Conservation (phyloP, 208 protist genomes). For the Endotrypanum monterogeii region DNA sequence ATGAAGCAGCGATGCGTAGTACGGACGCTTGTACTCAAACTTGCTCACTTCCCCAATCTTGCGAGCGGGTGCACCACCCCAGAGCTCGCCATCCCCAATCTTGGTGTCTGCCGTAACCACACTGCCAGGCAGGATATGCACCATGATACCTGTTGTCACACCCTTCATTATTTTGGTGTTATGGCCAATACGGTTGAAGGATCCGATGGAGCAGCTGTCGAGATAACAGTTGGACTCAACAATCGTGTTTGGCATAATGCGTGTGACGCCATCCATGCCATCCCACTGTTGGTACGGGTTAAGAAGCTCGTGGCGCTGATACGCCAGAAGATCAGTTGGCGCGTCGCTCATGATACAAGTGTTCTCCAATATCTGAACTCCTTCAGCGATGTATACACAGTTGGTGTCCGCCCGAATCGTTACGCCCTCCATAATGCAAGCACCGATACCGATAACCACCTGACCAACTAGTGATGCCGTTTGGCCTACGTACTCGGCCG, state of each 20-base stretch:
- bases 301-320: constrained; percentile 81
- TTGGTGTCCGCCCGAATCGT: constrained; percentile 87
- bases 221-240: constrained; percentile 89
- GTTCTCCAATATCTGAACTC: constrained; percentile 88
- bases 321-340: constrained; percentile 77
- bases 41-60: constrained; percentile 88
- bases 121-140: constrained; percentile 87
- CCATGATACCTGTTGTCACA: constrained; percentile 88
- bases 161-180: constrained; percentile 91
- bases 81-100: constrained; percentile 85
- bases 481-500: constrained; percentile 83
- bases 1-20: constrained; percentile 79
- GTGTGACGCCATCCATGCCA: constrained; percentile 77
- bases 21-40: constrained; percentile 88
- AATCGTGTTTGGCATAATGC: constrained; percentile 84
- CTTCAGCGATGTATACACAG: constrained; percentile 85
- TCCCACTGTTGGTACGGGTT: constrained; percentile 93
- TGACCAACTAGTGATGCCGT: constrained; percentile 82
- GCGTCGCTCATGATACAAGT: constrained; percentile 89
- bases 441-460: constrained; percentile 73
- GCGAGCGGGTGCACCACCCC: constrained; percentile 82
- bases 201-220: constrained; percentile 87
- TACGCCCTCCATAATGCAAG: constrained; percentile 86
- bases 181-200: constrained; percentile 89
- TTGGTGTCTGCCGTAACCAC: constrained; percentile 83